Percentiles rank a stretch among this genome's conserved stretches.
phyloP scores from a whole-genome alignment of 805 yeast genomes.

The Clavispora carvajalis region DNA sequence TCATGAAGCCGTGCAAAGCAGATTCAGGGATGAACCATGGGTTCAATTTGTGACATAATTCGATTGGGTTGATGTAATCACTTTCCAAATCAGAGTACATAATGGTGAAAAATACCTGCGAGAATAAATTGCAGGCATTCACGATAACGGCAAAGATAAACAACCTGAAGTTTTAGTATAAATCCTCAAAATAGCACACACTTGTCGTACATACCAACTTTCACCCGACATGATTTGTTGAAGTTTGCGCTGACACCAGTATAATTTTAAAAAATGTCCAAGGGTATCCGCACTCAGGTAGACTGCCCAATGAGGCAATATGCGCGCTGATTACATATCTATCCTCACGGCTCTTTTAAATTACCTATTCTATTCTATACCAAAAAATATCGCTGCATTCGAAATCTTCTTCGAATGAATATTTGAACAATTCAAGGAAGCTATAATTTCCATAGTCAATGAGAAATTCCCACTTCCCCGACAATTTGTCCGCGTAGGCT shows the following conservation, averaged over 20 bases:
- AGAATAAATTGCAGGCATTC: slow-evolving; percentile 82
- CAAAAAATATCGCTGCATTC: not conserved
- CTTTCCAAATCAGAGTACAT: slow-evolving; percentile 93
- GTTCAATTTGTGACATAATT: slow-evolving; percentile 88
- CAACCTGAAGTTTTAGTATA: slow-evolving; percentile 35
- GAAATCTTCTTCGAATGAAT: slow-evolving; percentile 3
- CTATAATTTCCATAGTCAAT: slow-evolving; percentile 23
- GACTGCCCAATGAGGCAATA: slow-evolving; percentile 3
- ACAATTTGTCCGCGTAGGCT: slow-evolving; percentile 11
- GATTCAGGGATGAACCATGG: slow-evolving; percentile 90
- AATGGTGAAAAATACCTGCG: slow-evolving; percentile 92
- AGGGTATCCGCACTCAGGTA: slow-evolving; percentile 1
- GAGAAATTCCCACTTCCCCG: slow-evolving; percentile 18
- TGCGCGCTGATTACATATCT: not conserved
- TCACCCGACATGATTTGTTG: slow-evolving; percentile 21
- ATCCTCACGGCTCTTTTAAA: not conserved
- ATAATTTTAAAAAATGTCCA: not conserved
- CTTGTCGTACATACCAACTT: slow-evolving; percentile 21
- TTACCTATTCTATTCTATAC: not conserved
- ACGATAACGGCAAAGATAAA: slow-evolving; percentile 74
- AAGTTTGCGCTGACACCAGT: slow-evolving; percentile 1
- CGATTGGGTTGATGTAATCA: slow-evolving; percentile 96
- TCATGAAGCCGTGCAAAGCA: slow-evolving; percentile 65
- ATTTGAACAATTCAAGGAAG: slow-evolving; percentile 20
- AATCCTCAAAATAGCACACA: not conserved